Evolutionary conservation across 148 eudicot genomes (phyloP), one percentile per base, ranked within the genome.

Genomic region (Heliosperma pusillum): DNA sequence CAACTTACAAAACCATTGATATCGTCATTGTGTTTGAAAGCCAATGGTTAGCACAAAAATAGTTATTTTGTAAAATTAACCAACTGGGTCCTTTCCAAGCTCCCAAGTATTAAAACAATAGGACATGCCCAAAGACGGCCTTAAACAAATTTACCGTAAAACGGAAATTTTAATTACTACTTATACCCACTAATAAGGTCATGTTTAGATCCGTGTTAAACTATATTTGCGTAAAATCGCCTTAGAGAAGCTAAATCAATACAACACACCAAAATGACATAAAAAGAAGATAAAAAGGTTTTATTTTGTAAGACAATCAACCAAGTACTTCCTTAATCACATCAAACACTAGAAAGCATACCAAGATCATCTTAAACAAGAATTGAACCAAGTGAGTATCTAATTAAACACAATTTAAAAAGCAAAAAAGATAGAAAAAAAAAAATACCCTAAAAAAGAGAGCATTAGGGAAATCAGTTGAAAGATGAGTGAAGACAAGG

Each of bases 401-500:
- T 21, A 15, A 20, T 0, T 47, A 73, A 69, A 52, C 36, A 33
- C 36, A 33, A 3, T 33, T 33, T 33, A 33, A 1, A 33, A 33
- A 66, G 25, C 12, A 30, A 22, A 66, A 62, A 36, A 24, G 20
- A 17, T 27, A 7, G 42, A 57, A 60, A 65, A 50, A 5, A 36
- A 24, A 21, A 30, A 21, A 22, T 89, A 95, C 97, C 87, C 94
- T 88, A 0, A 90, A 77, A 82, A 92, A 96, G 66, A 69, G 85
- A 40, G 91, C 82, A 77, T 84, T 86, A 27, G 99, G 97, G 67
- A 90, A 90, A 90, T 96, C 99, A n/a, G 89, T 87, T 62, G 99
- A 87, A 63, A 95, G 93, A 69, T 92, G 99, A 77, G 90, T 84
- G 81, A 92, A 95, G n/a, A 96, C 93, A 87, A 89, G 87, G 85